A percentile compares a stretch with the other conserved stretches of the same genome.
phyloP scores from a whole-genome alignment of 768 basidiomycete species.

The Mycena rebaudengoi region DNA sequence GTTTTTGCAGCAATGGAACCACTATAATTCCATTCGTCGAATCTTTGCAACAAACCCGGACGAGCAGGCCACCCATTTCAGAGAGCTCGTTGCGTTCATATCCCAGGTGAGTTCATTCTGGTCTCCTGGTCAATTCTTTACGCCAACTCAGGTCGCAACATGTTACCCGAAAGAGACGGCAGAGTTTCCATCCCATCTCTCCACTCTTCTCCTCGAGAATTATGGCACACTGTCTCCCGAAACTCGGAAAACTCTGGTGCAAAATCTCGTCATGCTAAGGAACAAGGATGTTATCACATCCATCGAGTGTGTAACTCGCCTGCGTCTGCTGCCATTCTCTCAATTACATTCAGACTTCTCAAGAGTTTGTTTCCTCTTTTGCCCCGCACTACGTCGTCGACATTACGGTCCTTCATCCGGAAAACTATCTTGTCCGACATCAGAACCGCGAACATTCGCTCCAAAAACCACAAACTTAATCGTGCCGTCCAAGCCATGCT shows the following conservation, averaged over 20 bases:
- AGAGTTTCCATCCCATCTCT: conserved; percentile 84
- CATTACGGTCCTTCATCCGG: conserved; percentile 86
- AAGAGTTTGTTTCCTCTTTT: conserved; percentile 94
- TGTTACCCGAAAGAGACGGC: conserved; percentile 94
- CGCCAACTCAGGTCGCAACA: conserved; percentile 70
- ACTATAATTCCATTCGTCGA: conserved; percentile 87
- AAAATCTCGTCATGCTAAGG: conserved; percentile 91
- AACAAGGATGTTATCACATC: conserved; percentile 94
- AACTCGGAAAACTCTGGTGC: conserved; percentile 84
- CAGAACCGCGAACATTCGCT: conserved; percentile 84
- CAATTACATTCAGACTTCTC: conserved; percentile 67
- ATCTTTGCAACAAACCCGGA: conserved; percentile 85
- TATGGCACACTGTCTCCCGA: conserved; percentile 81
- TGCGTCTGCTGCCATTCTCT: conserved; percentile 1
- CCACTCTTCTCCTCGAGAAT: conserved; percentile 79
- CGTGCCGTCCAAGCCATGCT: conserved; percentile 95
- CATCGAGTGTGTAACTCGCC: conserved; percentile 73
- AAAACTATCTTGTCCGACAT: conserved; percentile 95
- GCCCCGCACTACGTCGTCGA: conserved; percentile 89
- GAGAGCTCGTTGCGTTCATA: conserved; percentile 91
- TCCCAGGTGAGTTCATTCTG: conserved; percentile 65
- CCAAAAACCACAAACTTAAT: conserved; percentile 96
- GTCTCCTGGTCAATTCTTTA: not conserved
- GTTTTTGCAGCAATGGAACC: conserved; percentile 96
- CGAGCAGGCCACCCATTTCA: conserved; percentile 86